These are phyloP conservation scores for Trichophyton rubrum DNA, from an alignment of 2,329 filamentous ascomycete species.

Conservation along the genomic window DNA sequence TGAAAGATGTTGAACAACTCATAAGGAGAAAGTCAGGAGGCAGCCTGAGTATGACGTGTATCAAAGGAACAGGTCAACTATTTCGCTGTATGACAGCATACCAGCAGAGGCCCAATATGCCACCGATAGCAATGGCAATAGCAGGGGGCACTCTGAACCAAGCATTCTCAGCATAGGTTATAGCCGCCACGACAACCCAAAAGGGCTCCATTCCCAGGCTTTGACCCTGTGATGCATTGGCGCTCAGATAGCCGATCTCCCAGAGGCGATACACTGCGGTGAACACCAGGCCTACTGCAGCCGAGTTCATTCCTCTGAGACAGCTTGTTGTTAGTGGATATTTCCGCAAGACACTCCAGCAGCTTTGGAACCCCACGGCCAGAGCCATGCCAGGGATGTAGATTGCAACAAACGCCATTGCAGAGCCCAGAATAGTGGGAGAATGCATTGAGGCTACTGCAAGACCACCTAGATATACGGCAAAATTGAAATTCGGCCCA, in stretches of 20 bases:
- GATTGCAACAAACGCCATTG: constrained; percentile 39
- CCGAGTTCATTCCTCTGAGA: constrained; percentile 47
- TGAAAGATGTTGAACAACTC: background rate
- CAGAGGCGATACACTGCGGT: constrained; percentile 53
- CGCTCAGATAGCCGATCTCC: constrained; percentile 49
- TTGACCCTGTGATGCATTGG: constrained; percentile 36
- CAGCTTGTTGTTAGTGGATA: constrained; percentile 37
- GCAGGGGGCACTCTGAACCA: constrained; percentile 38
- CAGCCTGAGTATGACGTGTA: background rate
- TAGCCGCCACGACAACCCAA: constrained; percentile 50
- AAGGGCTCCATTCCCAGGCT: constrained; percentile 48
- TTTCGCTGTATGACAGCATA: constrained; percentile 30
- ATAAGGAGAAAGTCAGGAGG: background rate
- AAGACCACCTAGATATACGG: constrained; percentile 45
- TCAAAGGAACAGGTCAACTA: background rate
- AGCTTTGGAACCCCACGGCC: constrained; percentile 31
- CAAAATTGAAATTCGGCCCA: constrained; percentile 42
- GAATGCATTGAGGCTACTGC: constrained; percentile 28
- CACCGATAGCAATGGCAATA: constrained; percentile 36
- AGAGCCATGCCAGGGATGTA: constrained; percentile 28
- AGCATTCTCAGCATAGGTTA: constrained; percentile 36
- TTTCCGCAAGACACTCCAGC: constrained; percentile 43
- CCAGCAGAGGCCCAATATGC: constrained; percentile 36
- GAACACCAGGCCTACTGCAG: constrained; percentile 50
- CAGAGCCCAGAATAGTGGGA: constrained; percentile 34